Base-by-base conservation (phyloP, 75 land plant genomes). In the Pseudotsuga menziesii region DNA sequence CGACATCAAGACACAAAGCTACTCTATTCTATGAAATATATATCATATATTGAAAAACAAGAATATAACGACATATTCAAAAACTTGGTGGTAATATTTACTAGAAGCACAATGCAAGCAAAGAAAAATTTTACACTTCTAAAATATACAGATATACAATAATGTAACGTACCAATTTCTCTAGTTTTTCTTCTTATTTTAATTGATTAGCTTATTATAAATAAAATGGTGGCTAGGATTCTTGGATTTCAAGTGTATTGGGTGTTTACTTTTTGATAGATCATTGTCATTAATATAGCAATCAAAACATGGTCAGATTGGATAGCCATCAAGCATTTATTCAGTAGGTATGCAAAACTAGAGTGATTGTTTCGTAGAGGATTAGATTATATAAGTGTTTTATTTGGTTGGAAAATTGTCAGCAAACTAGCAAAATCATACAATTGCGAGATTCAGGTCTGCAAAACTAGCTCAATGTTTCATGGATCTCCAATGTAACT, bases 1-100 rank as follows among this genome's bases (percentile, higher is more conserved):
- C 91, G 76, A 85, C 87, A 35, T 91, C 93, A 27, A 87, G 25
- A 83, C 91, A 89, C 54, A 84, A 20, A 13, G 82, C 83, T 48
- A 85, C 82, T 0, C 48, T 67, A 58, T 84, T 86, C 35, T 29
- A 29, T 29, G 1, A 29, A 29, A 29, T 29, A 29, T 29, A 29
- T 29, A 29, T 29, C 32, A 29, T 29, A 0, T 29, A 29, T 29
- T 29, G 0, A 29, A 29, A 1, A 0, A 29, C 32, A 29, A 0
- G 32, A 29, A 29, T 29, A 29, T 0, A 29, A 29, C 0, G 1
- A 29, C 32, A 29, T 29, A 29, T 29, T 29, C 32, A 29, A 29
- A 29, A 29, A 29, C 0, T 29, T 0, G 32, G 32, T 29, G 32
- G 32, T 29, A 29, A 29, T 29, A 29, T 29, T 29, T 29, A 0